phyloP scores from a whole-genome alignment of 345 rosid genomes.

The Eucalyptus tenuipes region DNA sequence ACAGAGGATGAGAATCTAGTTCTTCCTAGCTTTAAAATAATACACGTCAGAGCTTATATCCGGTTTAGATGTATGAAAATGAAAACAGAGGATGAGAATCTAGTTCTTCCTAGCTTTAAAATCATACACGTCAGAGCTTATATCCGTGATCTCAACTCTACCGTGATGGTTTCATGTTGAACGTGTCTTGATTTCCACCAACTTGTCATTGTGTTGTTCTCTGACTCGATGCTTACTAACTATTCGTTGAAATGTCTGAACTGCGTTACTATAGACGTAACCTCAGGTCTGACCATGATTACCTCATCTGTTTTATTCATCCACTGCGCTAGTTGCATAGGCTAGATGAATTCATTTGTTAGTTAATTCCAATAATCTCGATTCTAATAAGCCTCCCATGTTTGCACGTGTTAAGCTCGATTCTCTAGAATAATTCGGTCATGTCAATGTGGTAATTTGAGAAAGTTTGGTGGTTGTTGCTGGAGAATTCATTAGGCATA shows the following conservation, averaged over 20 bases:
- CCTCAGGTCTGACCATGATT: neutral
- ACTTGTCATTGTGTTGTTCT: too few relatives aligned
- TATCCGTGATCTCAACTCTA: neutral
- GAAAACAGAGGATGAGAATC: neutral
- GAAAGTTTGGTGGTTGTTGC: neutral
- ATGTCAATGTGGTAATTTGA: neutral
- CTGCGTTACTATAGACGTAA: too few relatives aligned
- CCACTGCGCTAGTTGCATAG: neutral
- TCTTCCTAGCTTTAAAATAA: neutral
- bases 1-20: neutral
- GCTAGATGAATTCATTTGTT: neutral
- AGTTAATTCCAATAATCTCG: neutral
- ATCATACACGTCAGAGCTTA: neutral
- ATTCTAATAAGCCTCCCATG: neutral
- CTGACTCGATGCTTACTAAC: too few relatives aligned
- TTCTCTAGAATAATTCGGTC: neutral
- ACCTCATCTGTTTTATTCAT: neutral
- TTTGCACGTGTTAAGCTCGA: neutral
- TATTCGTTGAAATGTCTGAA: too few relatives aligned
- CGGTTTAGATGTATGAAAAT: neutral
- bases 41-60: neutral
- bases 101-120: neutral
- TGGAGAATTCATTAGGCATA: neutral
- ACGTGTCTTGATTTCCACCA: too few relatives aligned
- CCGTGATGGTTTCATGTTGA: too few relatives aligned